Evolutionary conservation across 1,284 basidiomycete species (phyloP), one percentile per base, ranked within the genome.

Genomic region (Tilletia setariae): DNA sequence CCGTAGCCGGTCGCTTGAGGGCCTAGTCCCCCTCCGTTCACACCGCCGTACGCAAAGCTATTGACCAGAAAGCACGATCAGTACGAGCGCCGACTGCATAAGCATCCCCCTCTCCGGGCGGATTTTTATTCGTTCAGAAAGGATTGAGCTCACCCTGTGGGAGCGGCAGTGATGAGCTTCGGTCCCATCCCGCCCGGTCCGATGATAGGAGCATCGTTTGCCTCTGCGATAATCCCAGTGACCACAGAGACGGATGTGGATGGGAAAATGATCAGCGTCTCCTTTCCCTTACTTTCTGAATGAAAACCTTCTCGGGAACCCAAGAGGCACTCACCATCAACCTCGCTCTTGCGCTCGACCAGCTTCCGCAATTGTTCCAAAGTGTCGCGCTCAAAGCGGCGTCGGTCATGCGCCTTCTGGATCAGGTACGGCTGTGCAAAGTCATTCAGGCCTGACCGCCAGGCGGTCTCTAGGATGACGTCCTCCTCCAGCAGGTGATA

Each of bases 361-460:
- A 61, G n/a, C 56, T 61, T 61, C 70, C 67, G 68, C 7, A 67
- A 62, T 23, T 72, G 70, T 89, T 28, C 42, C 49, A 40, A 9
- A 49, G 23, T n/a, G 16, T 61, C 25, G 63, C 28, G 64, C 63
- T 42, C 16, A 59, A 63, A 92, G 88, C 81, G 56, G 16, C 56
- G 56, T 32, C 56, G 56, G 56, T 61, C 56, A 16, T 32, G 30
- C 30, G 93, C 90, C 64, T 88, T 87, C 84, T 97, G 94, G 66
- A 98, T 90, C 79, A 89, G 89, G 84, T 91, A 98, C 0, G 94
- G 94, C 91, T 93, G 94, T 79, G 91, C 91, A 85, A 95, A 97
- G 84, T 98, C 96, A 80, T 91, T 91, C 64, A 98, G 86, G 16
- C 90, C 94, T 76, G 96, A 90, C 81, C 92, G 90, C 96, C 96